phyloP scores from a whole-genome alignment of 2,329 filamentous ascomycete genomes.

The Colletotrichum somersetense region DNA sequence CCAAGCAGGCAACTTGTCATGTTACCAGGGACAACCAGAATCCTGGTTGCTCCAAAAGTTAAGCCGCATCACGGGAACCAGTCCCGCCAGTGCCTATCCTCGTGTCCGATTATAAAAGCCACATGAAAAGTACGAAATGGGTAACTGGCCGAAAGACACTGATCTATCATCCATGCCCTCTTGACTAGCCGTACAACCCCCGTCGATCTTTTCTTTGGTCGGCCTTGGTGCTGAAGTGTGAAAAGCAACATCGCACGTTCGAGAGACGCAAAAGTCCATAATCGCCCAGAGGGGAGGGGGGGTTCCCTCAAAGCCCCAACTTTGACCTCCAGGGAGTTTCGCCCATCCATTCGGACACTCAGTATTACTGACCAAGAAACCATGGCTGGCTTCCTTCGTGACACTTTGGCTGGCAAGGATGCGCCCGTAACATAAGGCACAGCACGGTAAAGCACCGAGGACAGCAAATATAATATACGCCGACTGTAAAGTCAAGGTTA shows the following conservation, averaged over 20 bases:
- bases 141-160: background rate
- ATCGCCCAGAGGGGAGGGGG: background rate
- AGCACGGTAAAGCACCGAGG: background rate
- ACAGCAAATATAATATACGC: background rate
- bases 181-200: background rate
- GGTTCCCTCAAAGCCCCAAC: background rate
- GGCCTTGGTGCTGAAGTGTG: background rate
- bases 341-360: background rate
- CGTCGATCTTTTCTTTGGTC: background rate
- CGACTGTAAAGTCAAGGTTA: background rate
- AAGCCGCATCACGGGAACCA: background rate
- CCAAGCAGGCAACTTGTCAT: background rate
- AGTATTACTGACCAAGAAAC: background rate
- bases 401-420: background rate
- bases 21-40: background rate
- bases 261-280: background rate
- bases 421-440: background rate
- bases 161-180: background rate
- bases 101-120: background rate
- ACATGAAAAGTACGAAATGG: background rate
- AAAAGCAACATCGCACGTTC: background rate
- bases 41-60: background rate
- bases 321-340: background rate
- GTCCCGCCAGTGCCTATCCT: background rate
- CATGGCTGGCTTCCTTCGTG: background rate